phyloP scores from a whole-genome alignment of 2,329 filamentous ascomycete species.

The Colletotrichum endophyticum region DNA sequence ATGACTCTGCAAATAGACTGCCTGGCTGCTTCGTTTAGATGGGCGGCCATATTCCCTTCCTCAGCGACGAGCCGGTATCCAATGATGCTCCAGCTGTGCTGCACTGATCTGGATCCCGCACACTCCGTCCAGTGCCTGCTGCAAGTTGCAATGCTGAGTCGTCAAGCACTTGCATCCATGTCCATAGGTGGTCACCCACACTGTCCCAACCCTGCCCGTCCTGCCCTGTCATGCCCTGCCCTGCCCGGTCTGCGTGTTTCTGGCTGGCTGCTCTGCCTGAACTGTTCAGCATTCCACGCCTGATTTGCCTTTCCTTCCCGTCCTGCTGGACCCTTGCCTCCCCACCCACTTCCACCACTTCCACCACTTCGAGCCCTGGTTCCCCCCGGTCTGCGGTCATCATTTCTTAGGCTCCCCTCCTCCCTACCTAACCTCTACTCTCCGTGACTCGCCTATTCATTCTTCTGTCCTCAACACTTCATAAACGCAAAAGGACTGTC shows the following conservation, averaged over 20 bases:
- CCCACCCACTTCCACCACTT: background rate
- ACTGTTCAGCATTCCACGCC: background rate
- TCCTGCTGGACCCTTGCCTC: constrained; percentile 12
- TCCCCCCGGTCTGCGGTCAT: background rate
- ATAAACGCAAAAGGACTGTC: background rate
- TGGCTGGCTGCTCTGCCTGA: constrained; percentile 7
- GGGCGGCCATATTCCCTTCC: background rate
- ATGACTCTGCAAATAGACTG: background rate
- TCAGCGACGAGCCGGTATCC: background rate
- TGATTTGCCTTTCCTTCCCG: constrained; percentile 10
- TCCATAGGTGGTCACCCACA: background rate
- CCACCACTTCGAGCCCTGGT: constrained; percentile 2
- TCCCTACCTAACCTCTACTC: background rate
- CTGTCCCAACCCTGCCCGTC: background rate
- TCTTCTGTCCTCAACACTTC: background rate
- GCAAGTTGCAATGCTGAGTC: constrained; percentile 1
- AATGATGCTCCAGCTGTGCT: background rate
- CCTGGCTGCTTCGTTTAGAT: background rate
- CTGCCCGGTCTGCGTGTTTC: background rate
- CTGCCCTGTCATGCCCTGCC: background rate
- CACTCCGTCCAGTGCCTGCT: background rate
- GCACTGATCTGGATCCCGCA: background rate
- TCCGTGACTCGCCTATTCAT: background rate
- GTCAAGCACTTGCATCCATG: constrained; percentile 1
- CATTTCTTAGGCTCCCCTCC: constrained; percentile 1